Evolutionary conservation across 495 filamentous ascomycete genomes (phyloP), one percentile per base, ranked within the genome.

Genomic region (Aspergillus hancockii): DNA sequence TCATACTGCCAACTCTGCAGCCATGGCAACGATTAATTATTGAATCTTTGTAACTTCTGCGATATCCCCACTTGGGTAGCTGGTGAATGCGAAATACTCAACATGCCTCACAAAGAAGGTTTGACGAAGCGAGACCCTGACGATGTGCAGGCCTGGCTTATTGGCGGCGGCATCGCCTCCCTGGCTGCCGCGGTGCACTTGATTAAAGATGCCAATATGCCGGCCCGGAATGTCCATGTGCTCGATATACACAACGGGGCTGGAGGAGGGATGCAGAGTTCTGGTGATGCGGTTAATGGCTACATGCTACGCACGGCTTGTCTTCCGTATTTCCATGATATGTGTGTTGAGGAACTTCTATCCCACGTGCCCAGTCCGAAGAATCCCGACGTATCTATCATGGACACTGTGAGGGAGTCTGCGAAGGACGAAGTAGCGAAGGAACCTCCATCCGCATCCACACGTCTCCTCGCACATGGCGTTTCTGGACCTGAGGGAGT

Each of bases 91-190:
- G 25, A 28, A 28, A 28, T 28, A 28, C 25, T 7, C 25, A 54
- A 54, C 1, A 54, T 54, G 51, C 9, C 14, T 51, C 49, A 34
- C 19, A 47, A 23, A 4, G 25, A 51, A 34, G 30, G 49, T 9
- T 1, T 13, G 6, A 31, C 21, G 8, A 21, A 36, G 5, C 66
- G 70, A n/a, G 62, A 74, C 30, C 70, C 73, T 1, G 54, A 67
- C 14, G 54, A 65, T 25, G 63, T 59, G 16, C 63, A 74, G 14
- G 76, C 71, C 3, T 79, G 73, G 63, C 62, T 79, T 7, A 61
- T 79, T n/a, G 76, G 76, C 16, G 64, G 75, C 40, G 74, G 75
- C n/a, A 71, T 79, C 58, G 73, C 72, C 1, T 75, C 74, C 5
- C 71, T 78, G 13, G 66, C 72, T 0, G 67, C 77, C 0, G 74